A percentile compares a stretch with the other conserved stretches of the same genome.
These are phyloP conservation scores for Cladosporium oxysporum DNA, from an alignment of 2,329 filamentous ascomycete species.

Conservation along the genomic window DNA sequence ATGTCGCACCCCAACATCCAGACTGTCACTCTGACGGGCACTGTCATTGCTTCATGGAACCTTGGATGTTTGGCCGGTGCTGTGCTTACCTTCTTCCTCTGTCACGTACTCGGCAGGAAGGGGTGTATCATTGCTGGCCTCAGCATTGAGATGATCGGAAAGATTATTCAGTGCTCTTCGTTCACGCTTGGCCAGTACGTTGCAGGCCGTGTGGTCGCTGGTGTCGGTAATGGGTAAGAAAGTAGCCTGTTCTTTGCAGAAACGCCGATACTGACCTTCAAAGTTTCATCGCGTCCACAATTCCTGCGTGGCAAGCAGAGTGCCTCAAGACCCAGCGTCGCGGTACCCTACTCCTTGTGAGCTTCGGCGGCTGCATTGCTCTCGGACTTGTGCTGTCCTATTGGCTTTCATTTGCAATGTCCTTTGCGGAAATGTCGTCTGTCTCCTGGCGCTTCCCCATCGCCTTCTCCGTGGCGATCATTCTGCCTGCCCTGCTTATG, in stretches of 20 bases:
- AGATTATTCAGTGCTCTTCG: constrained; percentile 49
- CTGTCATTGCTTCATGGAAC: constrained; percentile 36
- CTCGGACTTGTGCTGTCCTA: constrained; percentile 51
- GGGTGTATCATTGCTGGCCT: constrained; percentile 16
- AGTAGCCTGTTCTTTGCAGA: constrained; percentile 28
- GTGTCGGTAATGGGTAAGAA: constrained; percentile 47
- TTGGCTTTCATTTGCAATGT: constrained; percentile 48
- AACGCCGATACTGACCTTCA: not conserved
- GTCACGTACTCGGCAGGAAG: constrained; percentile 18
- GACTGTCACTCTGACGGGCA: constrained; percentile 43
- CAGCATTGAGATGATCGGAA: constrained; percentile 50
- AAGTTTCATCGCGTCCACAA: constrained; percentile 50
- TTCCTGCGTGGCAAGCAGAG: constrained; percentile 54
- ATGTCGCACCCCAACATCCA: constrained; percentile 36
- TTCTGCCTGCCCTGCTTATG: constrained; percentile 15
- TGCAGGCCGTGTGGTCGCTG: constrained; percentile 52
- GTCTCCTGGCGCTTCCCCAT: constrained; percentile 21
- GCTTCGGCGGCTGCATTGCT: constrained; percentile 51
- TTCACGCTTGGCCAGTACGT: constrained; percentile 48
- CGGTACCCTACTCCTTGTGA: constrained; percentile 50
- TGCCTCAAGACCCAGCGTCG: constrained; percentile 51
- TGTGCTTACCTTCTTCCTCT: constrained; percentile 18
- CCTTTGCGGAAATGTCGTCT: constrained; percentile 1
- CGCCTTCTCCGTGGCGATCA: constrained; percentile 17
- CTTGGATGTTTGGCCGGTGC: constrained; percentile 20